Percentiles rank a stretch among this genome's conserved stretches.
Evolutionary conservation across 2,329 filamentous ascomycete genomes (phyloP).

Genomic region (Paradendryphiella salina): DNA sequence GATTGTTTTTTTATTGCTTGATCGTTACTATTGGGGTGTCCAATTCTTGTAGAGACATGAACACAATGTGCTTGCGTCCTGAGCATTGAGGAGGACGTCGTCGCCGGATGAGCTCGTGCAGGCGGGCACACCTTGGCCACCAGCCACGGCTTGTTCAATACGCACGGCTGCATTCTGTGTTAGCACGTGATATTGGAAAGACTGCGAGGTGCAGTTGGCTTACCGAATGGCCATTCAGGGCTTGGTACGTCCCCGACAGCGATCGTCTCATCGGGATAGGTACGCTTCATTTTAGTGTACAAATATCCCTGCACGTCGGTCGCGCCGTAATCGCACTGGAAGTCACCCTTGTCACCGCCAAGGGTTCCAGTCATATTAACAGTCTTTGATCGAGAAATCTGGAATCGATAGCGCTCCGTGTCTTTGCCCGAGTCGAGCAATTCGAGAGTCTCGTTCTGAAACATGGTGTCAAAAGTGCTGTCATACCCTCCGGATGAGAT

Average conservation of each 20-base stretch:
- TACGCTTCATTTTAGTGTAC: slow-evolving; percentile 59
- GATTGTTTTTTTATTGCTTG: neutral
- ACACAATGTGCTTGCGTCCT: slow-evolving; percentile 47
- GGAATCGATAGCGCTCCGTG: slow-evolving; percentile 63
- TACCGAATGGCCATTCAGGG: slow-evolving; percentile 44
- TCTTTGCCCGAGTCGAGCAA: slow-evolving; percentile 54
- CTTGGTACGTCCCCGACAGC: slow-evolving; percentile 35
- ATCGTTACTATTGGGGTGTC: slow-evolving; percentile 19
- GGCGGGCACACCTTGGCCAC: slow-evolving; percentile 56
- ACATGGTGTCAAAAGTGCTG: slow-evolving; percentile 61
- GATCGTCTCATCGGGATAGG: slow-evolving; percentile 42
- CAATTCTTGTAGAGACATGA: slow-evolving; percentile 54
- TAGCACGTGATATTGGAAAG: slow-evolving; percentile 4
- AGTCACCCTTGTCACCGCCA: slow-evolving; percentile 50
- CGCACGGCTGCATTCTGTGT: slow-evolving; percentile 52
- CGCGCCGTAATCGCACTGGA: slow-evolving; percentile 62
- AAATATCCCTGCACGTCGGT: slow-evolving; percentile 62
- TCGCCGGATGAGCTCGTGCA: slow-evolving; percentile 54
- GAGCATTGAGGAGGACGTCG: slow-evolving; percentile 41
- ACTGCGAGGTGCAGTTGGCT: neutral
- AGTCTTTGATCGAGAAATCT: slow-evolving; percentile 56
- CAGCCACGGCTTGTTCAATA: slow-evolving; percentile 56
- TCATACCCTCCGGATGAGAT: slow-evolving; percentile 58
- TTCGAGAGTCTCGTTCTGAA: slow-evolving; percentile 57
- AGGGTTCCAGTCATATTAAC: slow-evolving; percentile 56